Base-by-base conservation (phyloP, 1,139 yeast genomes). In the Taphrina communis region DNA sequence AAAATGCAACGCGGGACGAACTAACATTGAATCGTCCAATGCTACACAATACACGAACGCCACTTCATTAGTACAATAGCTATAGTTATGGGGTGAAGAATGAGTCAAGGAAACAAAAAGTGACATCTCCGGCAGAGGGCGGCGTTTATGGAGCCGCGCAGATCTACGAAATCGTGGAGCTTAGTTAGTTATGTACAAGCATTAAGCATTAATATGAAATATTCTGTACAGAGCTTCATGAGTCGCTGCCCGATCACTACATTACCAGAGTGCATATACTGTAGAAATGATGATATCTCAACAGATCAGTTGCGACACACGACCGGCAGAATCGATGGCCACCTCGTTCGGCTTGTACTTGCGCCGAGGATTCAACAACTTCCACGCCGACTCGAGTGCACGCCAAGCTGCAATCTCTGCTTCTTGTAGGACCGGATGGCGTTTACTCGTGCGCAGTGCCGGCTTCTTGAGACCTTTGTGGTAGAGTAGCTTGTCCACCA, bases 401-500 rank as follows among this genome's bases (percentile, higher is more conserved):
- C 69, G 63, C 61, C 65, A 62, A 11, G 69, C 71, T 11, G 17
- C 19, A 14, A 53, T 41, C 14, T 62, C 71, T 36, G 42, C 52
- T 8, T 53, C 50, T 35, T 63, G 39, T 1, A 56, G 61, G 4
- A 44, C 41, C 35, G 62, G 62, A 21, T 25, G 21, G 6, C 62
- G 36, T 21, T 58, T 58, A 14, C 48, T 42, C 17, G 11, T 42
- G 12, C 55, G 36, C 9, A 56, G 35, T 8, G 60, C 41, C 12
- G 67, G 67, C 31, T 56, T 53, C 31, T 55, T 51, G 36, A 80
- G 74, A 1, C 77, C 78, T 70, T 82, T 82, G 69, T 75, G 76
- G 66, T 80, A 76, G n/a, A 83, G 68, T 69, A 83, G 74, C 69
- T 80, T 78, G 70, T 81, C 82, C 19, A 78, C 78, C 17, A 84